Evolutionary conservation across 202 grass and related monocot genomes (phyloP).

Genomic region (Elaeis oleifera): DNA sequence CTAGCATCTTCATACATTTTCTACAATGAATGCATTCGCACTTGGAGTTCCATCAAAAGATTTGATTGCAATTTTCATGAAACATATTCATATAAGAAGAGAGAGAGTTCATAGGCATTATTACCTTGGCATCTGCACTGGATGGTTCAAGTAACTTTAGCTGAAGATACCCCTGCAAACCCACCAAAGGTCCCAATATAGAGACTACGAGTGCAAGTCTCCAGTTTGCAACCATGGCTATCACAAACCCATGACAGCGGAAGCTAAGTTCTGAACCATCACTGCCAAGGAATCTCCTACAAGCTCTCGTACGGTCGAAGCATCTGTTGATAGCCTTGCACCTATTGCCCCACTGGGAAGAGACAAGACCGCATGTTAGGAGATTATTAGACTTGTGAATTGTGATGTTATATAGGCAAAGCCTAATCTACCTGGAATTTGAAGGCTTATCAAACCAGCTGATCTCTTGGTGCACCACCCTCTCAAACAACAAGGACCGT

Average conservation of each 20-base stretch:
- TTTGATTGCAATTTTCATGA: background rate
- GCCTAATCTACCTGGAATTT: conserved; percentile 40
- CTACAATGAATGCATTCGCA: conserved; percentile 21
- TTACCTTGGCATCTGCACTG: conserved; percentile 65
- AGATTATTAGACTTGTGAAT: too few species aligned
- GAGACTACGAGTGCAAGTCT: background rate
- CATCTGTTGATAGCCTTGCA: conserved; percentile 1
- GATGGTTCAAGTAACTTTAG: conserved; percentile 49
- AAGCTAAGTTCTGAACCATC: background rate
- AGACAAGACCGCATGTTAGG: background rate
- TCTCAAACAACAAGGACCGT: background rate
- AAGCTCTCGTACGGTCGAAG: background rate
- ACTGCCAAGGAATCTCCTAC: background rate
- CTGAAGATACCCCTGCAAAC: conserved; percentile 49
- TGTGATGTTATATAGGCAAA: too few species aligned
- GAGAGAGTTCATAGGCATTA: background rate
- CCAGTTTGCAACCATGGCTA: background rate
- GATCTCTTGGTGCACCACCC: conserved; percentile 47
- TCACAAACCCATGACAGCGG: background rate
- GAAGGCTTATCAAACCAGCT: conserved; percentile 70
- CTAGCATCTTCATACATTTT: conserved; percentile 78
- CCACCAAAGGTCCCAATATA: background rate
- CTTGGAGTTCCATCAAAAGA: background rate
- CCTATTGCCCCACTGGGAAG: background rate
- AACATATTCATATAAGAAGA: background rate